Percentiles rank a stretch among this genome's conserved stretches.
phyloP scores from a whole-genome alignment of 495 filamentous ascomycete species.

The Neurospora sp. region DNA sequence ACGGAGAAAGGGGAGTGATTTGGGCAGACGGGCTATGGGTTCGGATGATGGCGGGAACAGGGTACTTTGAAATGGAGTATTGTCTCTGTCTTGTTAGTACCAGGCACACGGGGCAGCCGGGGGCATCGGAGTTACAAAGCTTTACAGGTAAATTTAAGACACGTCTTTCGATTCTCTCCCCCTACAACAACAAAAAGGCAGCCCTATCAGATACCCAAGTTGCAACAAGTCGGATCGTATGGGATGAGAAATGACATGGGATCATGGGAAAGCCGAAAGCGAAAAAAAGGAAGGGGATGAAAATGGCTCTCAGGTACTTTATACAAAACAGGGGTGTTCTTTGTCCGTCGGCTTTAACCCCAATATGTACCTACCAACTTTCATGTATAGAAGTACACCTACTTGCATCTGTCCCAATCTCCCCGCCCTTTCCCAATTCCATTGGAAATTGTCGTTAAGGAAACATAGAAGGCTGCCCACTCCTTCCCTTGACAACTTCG shows the following conservation, averaged over 20 bases:
- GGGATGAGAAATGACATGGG: not conserved
- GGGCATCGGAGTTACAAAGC: not conserved
- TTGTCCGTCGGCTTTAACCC: too few relatives aligned
- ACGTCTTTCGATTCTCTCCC: not conserved
- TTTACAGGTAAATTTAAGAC: too few relatives aligned
- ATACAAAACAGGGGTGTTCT: too few relatives aligned
- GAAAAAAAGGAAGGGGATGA: not conserved
- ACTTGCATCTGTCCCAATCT: too few relatives aligned
- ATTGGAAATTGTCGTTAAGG: too few relatives aligned
- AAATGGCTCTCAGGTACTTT: not conserved
- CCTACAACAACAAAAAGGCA: not conserved
- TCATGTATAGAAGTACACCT: not conserved
- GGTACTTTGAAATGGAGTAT: not conserved
- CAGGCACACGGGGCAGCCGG: not conserved
- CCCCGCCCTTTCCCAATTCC: too few relatives aligned
- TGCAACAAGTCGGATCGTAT: not conserved
- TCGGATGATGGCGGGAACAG: not conserved
- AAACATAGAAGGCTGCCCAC: too few relatives aligned
- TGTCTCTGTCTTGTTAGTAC: not conserved
- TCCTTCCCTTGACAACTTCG: not conserved
- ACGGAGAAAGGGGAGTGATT: not conserved
- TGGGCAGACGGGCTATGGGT: not conserved
- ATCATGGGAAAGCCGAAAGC: not conserved
- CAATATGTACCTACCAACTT: not conserved
- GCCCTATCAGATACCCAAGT: not conserved